Percentiles rank a stretch among this genome's conserved stretches.
phyloP scores from a whole-genome alignment of 257 asterid genomes.

The Apocynum venetum region DNA sequence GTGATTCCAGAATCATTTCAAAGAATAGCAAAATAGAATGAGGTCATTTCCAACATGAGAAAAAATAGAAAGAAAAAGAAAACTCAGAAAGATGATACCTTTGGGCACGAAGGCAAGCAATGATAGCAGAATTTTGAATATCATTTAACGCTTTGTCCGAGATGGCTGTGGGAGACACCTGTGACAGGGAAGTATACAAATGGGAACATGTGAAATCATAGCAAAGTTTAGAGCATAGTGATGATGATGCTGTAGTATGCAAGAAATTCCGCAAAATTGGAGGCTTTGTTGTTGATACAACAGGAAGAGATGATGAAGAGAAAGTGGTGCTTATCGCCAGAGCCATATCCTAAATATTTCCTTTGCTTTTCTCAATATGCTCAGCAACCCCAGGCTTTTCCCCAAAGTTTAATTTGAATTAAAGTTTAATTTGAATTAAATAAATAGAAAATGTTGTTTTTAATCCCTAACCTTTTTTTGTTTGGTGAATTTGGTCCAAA shows the following conservation, averaged over 20 bases:
- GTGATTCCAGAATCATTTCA: neutral
- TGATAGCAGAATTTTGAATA: slow-evolving; percentile 57
- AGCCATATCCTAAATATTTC: neutral
- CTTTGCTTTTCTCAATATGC: neutral
- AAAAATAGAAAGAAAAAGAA: neutral
- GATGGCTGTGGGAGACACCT: slow-evolving; percentile 9
- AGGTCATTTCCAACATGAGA: neutral
- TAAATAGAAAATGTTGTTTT: no score
- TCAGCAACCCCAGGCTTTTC: no score
- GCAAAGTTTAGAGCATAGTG: neutral
- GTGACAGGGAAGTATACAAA: slow-evolving; percentile 1
- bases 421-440: no score
- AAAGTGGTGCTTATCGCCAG: neutral
- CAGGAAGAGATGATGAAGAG: neutral
- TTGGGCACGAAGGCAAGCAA: slow-evolving; percentile 81
- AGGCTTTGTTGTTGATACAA: neutral
- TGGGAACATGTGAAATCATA: neutral
- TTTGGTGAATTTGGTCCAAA: no score
- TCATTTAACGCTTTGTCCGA: slow-evolving; percentile 47
- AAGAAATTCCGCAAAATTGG: neutral
- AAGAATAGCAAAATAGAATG: neutral
- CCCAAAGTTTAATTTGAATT: no score
- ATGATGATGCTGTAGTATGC: neutral
- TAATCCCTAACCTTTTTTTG: no score
- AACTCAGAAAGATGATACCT: slow-evolving; percentile 28